Percentiles rank a stretch among this genome's conserved stretches.
phyloP scores from a whole-genome alignment of 2,329 filamentous ascomycete species.

The Samsoniella hepiali region DNA sequence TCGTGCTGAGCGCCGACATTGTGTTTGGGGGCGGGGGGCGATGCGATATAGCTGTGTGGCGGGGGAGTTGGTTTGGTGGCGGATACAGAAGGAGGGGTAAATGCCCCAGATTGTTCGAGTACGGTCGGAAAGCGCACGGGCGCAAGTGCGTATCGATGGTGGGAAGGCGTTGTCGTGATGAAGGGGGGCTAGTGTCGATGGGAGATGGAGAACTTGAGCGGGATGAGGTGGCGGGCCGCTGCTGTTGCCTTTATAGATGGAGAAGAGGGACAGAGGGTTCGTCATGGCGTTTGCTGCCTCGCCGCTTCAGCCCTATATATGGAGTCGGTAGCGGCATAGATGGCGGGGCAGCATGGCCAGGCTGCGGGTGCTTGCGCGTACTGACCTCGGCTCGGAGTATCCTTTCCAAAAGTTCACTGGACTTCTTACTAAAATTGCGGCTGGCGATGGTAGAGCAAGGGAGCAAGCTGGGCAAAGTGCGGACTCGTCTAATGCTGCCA shows the following conservation, averaged over 20 bases:
- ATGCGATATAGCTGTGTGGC: background rate
- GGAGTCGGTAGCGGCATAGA: conserved; percentile 1
- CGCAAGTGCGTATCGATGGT: background rate
- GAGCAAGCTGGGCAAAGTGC: no score
- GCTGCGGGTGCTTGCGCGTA: background rate
- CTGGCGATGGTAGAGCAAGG: no score
- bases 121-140: background rate
- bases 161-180: background rate
- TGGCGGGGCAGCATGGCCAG: background rate
- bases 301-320: conserved; percentile 23
- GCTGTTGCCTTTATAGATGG: background rate
- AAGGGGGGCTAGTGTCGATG: background rate
- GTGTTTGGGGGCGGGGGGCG: background rate
- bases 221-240: background rate
- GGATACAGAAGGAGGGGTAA: background rate
- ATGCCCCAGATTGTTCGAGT: no score
- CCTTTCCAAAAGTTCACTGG: background rate
- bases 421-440: no score
- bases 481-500: no score
- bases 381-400: background rate
- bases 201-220: background rate
- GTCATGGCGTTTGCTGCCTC: conserved; percentile 15
- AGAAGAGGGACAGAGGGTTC: background rate
- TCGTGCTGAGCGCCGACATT: conserved; percentile 26
- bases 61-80: background rate